Conservation (phyloP, 1,139 yeast species). For the Casaregolazyma suthepensis region DNA sequence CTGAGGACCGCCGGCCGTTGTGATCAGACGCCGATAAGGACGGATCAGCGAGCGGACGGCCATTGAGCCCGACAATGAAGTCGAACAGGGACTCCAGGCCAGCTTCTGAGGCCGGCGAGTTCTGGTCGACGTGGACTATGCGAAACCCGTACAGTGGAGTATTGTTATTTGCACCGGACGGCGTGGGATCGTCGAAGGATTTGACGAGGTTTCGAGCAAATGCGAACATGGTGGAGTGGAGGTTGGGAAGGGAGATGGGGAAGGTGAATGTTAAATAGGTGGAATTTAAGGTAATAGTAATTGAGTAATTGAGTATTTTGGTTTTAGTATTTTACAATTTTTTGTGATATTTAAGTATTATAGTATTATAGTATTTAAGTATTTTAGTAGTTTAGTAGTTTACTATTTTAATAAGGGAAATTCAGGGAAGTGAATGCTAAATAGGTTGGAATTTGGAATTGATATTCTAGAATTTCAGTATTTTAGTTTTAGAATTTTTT, state of each 20-base stretch:
- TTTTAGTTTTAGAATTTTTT: too few species aligned
- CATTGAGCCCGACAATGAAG: slow-evolving; percentile 70
- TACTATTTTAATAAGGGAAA: too few species aligned
- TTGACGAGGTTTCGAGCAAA: slow-evolving; percentile 82
- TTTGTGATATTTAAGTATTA: too few species aligned
- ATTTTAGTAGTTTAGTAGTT: too few species aligned
- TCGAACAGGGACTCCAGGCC: slow-evolving; percentile 85
- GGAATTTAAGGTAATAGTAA: too few species aligned
- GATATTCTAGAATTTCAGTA: too few species aligned
- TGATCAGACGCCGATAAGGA: not conserved
- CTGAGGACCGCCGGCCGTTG: not conserved
- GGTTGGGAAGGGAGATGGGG: not conserved
- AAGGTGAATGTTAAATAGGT: not conserved
- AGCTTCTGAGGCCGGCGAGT: slow-evolving; percentile 39
- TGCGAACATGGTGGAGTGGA: slow-evolving; percentile 58
- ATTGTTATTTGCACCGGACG: slow-evolving; percentile 17
- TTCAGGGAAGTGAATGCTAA: too few species aligned
- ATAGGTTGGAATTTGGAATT: too few species aligned
- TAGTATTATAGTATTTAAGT: too few species aligned
- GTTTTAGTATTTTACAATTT: not conserved
- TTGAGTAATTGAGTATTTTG: too few species aligned
- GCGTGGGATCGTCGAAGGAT: slow-evolving; percentile 37
- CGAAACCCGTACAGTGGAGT: slow-evolving; percentile 46
- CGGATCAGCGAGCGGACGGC: slow-evolving; percentile 43
- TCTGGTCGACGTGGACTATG: slow-evolving; percentile 43